phyloP scores from a whole-genome alignment of 2,329 filamentous ascomycete genomes.

The Phaeosphaeria sp. region DNA sequence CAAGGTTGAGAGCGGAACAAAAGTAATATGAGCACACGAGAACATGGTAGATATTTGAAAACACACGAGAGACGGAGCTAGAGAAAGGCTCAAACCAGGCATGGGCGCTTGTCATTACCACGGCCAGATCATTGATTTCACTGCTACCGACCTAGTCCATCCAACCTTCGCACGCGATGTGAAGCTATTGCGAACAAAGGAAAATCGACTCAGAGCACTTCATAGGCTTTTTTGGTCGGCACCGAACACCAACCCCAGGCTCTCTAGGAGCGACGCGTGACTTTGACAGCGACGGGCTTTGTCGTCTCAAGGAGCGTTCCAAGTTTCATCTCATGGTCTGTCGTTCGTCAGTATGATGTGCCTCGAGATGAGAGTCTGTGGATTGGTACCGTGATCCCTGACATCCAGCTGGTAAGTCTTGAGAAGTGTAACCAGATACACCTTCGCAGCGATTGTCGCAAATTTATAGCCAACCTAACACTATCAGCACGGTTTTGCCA shows the following conservation, averaged over 20 bases:
- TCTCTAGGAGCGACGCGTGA: not conserved
- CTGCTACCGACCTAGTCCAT: too few species aligned
- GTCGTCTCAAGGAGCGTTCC: constrained; percentile 7
- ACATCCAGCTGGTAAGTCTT: constrained; percentile 3
- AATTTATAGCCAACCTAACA: constrained; percentile 8
- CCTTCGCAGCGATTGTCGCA: constrained; percentile 3
- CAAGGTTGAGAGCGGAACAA: too few species aligned
- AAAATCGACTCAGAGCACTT: too few species aligned
- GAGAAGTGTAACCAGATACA: constrained; percentile 6
- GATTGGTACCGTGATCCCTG: not conserved
- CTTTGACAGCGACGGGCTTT: not conserved
- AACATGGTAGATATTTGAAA: too few species aligned
- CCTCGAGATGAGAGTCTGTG: not conserved
- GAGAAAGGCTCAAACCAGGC: too few species aligned
- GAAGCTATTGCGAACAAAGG: too few species aligned
- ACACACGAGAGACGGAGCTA: too few species aligned
- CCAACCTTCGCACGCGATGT: too few species aligned
- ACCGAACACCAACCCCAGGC: not conserved
- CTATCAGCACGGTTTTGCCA: not conserved
- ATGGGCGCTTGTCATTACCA: too few species aligned
- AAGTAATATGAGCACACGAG: too few species aligned
- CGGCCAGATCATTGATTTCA: too few species aligned
- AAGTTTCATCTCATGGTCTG: constrained; percentile 1
- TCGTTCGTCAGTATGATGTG: not conserved
- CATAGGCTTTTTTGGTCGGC: too few species aligned